Evolutionary conservation across 345 rosid genomes (phyloP), one percentile per base, ranked within the genome.

Genomic region (Pugionium dolabratum): DNA sequence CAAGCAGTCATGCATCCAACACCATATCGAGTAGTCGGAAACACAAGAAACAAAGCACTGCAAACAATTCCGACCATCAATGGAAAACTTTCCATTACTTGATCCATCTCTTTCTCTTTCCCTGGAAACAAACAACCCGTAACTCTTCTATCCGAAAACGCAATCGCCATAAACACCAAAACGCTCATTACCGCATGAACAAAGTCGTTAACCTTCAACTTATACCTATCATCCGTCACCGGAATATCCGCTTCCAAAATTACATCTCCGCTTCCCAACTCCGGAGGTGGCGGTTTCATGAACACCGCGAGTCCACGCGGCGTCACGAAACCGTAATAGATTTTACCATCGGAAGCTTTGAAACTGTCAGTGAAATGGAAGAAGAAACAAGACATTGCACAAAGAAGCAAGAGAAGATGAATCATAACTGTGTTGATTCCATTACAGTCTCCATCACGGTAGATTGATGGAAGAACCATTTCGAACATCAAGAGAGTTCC

Each of bases 401-500:
- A 85, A 1, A 87, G 80, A 47, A 58, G 64, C n/a, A 81, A 37
- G 55, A 87, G 85, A 25, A 65, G 70, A 59, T 71, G 76, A 7
- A 82, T 75, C 94, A 85, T 87, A 0, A 81, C 60, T 2, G 84
- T 75, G 73, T 74, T 70, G 44, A 87, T 82, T 7, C 75, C 68
- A 36, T 86, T 76, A 51, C 94, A 85, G 31, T 78, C 80, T 18
- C 90, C 90, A 9, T 69, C 74, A 43, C 72, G 76, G 73, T 77
- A 78, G 46, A 87, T 66, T 0, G 94, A 82, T 0, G 90, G 88
- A 7, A 87, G 84, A 45, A 87, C 74, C 94, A 87, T 85, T 53
- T 87, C 95, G 53, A 87, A 87, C 62, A 89, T 87, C 28, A 85
- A 66, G 60, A 87, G 87, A 2, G 95, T 87, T 60, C 95, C 90